Evolutionary conservation across 768 basidiomycete species (phyloP).

Genomic region (Piloderma croceum): DNA sequence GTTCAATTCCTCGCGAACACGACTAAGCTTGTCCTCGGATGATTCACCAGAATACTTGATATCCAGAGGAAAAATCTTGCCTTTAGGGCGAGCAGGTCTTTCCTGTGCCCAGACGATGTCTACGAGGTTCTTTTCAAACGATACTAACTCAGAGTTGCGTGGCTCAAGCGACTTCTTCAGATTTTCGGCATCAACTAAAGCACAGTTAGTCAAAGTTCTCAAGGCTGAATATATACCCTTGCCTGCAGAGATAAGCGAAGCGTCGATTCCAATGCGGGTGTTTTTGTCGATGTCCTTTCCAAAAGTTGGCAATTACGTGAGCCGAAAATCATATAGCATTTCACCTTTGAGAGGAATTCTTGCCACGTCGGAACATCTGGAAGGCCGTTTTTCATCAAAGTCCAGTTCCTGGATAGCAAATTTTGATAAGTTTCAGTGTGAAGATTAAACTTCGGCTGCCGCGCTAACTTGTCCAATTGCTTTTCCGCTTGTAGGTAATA

Average conservation of each 20-base stretch:
- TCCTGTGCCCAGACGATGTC: slow-evolving; percentile 70
- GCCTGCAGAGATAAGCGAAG: slow-evolving; percentile 68
- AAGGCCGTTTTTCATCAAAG: slow-evolving; percentile 85
- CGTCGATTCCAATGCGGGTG: slow-evolving; percentile 76
- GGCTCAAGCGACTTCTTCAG: slow-evolving; percentile 52
- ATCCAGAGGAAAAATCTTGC: slow-evolving; percentile 61
- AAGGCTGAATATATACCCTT: slow-evolving; percentile 9
- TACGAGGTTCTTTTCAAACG: slow-evolving; percentile 67
- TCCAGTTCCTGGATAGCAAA: slow-evolving; percentile 83
- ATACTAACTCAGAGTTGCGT: slow-evolving; percentile 56
- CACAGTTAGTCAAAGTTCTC: background rate
- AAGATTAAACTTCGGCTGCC: background rate
- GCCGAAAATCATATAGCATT: no score
- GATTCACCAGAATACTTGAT: slow-evolving; percentile 74
- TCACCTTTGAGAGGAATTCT: slow-evolving; percentile 72
- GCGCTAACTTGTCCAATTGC: slow-evolving; percentile 72
- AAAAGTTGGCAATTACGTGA: no score
- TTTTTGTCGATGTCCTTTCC: slow-evolving; percentile 58
- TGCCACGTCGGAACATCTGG: slow-evolving; percentile 91
- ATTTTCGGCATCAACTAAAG: slow-evolving; percentile 57
- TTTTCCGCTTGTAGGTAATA: slow-evolving; percentile 92
- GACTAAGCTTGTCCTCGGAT: slow-evolving; percentile 59
- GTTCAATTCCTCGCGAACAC: slow-evolving; percentile 57
- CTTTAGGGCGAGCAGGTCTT: slow-evolving; percentile 63
- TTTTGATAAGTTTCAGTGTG: slow-evolving; percentile 1